Base-by-base conservation (phyloP, 805 yeast genomes). In the Candida pini region DNA sequence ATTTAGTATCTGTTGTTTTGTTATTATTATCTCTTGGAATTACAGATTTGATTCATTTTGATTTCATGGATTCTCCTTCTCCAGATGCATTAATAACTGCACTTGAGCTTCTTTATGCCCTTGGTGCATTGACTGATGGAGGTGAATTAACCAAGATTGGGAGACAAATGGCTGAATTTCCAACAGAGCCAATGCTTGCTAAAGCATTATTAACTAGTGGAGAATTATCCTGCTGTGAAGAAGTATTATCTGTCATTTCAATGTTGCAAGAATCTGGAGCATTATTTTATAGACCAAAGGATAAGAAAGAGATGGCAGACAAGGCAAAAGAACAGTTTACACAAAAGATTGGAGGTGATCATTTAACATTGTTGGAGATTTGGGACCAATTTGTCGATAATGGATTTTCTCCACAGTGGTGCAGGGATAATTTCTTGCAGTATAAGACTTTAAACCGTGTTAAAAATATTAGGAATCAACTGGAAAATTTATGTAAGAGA, bases 41-140 rank as follows among this genome's bases (percentile, higher is more conserved):
- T 25, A 77, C 78, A 19, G 95, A 92, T 52, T 57, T 92, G 39
- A 56, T 89, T 18, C 72, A 76, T 36, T 89, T 92, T 54, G 96
- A 90, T 35, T 87, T 92, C 49, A 73, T 92, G 78, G 98, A 92
- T 52, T 76, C 86, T 6, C 99, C 99, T 1, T 74, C 85, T 3
- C 63, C 79, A 2, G 78, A 77, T 20, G 66, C 92, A 0, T 62
- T 94, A 46, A 72, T 83, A 10, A 76, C 79, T 35, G 81, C 96
- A 0, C 61, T 90, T 24, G 92, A 87, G 41, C 71, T 84, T 33
- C 62, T 92, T n/a, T 90, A 86, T 55, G 78, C 89, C 0, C 58
- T 92, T 7, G 95, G 95, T 0, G 97, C 97, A 0, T 60, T 92
- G 35, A 87, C 84, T 46, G 77, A 80, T 8, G 71, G 71, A 36